Conservation (phyloP, 208 protist species). For the Acanthamoeba healyi region DNA sequence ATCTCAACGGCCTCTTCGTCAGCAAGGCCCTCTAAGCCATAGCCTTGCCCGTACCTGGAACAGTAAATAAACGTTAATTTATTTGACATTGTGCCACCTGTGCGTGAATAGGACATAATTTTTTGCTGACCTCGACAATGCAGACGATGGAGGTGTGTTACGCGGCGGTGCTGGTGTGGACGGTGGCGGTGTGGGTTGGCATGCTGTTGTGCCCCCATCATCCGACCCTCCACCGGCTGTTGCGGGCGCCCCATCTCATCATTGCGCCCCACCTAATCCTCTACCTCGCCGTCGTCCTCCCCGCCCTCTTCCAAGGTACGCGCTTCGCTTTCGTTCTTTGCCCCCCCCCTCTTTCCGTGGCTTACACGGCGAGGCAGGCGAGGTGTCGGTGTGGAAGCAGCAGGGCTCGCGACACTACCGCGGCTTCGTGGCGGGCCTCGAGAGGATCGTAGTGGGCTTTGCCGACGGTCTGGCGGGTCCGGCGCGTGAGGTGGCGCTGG, state of each 20-base stretch:
- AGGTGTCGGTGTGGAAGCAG: not conserved
- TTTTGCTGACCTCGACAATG: too few relatives aligned
- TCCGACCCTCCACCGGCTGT: not conserved
- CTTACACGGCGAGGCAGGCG: too few relatives aligned
- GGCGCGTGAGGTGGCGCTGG: not conserved
- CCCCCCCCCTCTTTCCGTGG: not conserved
- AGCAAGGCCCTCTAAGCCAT: conserved; percentile 26
- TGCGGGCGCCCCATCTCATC: not conserved
- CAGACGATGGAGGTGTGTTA: not conserved
- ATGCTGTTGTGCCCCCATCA: conserved; percentile 7
- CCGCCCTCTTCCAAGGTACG: not conserved
- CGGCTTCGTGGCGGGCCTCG: not conserved
- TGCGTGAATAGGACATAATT: too few relatives aligned
- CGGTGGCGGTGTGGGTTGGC: not conserved
- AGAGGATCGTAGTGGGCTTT: not conserved
- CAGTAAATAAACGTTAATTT: too few relatives aligned
- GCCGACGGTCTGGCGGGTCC: not conserved
- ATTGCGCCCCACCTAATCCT: not conserved
- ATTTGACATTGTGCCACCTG: too few relatives aligned
- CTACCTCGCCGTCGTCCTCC: not conserved
- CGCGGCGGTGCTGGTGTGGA: not conserved
- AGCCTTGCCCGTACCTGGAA: too few relatives aligned
- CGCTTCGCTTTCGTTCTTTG: not conserved
- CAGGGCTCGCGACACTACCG: not conserved
- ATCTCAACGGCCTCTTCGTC: conserved; percentile 47